phyloP scores from a whole-genome alignment of 139 green algal genomes.

The Parachlorella kessleri region DNA sequence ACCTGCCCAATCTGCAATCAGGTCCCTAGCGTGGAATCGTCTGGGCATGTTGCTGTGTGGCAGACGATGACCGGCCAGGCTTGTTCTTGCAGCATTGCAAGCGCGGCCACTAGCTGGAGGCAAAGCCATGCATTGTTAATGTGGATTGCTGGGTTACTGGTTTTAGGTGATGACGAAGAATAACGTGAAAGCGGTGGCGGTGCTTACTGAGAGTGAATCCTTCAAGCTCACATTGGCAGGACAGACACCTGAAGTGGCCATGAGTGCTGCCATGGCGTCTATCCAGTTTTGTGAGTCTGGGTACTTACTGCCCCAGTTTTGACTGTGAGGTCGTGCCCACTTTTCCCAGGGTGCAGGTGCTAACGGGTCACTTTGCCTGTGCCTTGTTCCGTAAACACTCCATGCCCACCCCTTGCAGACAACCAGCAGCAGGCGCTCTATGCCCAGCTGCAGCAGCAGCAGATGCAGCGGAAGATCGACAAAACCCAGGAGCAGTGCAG shows the following conservation, averaged over 20 bases:
- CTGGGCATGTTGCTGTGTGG: no score
- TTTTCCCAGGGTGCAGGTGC: no score
- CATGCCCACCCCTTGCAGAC: slow-evolving; percentile 1
- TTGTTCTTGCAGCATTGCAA: no score
- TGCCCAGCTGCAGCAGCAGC: slow-evolving; percentile 28
- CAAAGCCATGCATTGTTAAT: no score
- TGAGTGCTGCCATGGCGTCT: slow-evolving; percentile 46
- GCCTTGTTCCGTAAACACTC: no score
- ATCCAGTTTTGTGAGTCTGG: slow-evolving; percentile 61
- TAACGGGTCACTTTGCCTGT: background rate
- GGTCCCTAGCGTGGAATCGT: no score
- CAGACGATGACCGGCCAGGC: no score
- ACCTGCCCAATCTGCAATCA: slow-evolving; percentile 56
- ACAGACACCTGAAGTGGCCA: slow-evolving; percentile 56
- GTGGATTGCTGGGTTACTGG: no score
- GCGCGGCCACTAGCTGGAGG: no score
- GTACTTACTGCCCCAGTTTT: background rate
- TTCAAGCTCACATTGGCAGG: slow-evolving; percentile 57
- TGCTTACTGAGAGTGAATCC: slow-evolving; percentile 28
- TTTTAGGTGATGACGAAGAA: slow-evolving; percentile 20
- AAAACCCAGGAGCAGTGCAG: slow-evolving; percentile 66
- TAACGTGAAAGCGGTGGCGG: slow-evolving; percentile 57
- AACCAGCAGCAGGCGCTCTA: slow-evolving; percentile 42
- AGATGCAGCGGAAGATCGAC: slow-evolving; percentile 58
- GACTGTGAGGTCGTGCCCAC: background rate